Base-by-base conservation (phyloP, 257 asterid genomes). In the Anisodus acutangulus region DNA sequence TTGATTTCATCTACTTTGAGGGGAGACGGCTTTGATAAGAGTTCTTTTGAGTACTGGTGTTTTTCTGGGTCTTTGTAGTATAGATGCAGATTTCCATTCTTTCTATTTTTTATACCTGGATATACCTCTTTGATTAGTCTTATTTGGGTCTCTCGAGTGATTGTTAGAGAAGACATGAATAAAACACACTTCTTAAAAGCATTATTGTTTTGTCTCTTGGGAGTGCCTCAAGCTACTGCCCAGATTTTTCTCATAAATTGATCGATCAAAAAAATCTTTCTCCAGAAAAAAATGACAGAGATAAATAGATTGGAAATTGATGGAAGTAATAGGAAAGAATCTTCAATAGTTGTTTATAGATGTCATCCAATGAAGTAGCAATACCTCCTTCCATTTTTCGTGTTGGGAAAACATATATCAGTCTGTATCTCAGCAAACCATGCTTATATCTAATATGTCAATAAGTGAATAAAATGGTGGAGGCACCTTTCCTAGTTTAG, bases 181-280 rank as follows among this genome's bases (percentile, higher is more conserved):
- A 31, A 31, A n/a, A 5, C 41, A 5, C 16, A n/a, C 79, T 47
- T 9, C 59, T 72, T 19, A n/a, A 3, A 19, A 45, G 16, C 5
- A 5, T 71, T 45, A 3, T 45, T 45, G 0, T n/a, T 62, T 19
- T 70, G 11, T 7, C 53, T 69, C 31, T 69, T 69, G 13, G 51
- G 16, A 41, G 78, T 69, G 54, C 78, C 54, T 69, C 78, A 69
- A 69, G 78, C 54, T 69, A 9, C 76, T 6, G 26, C 6, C 12
- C 12, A 7, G 22, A 68, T 39, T 39, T 37, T 68, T 39, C 53
- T 41, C 54, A 8, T 69, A 3, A 69, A 37, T 43, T 71, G 54
- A 47, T 72, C 35, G 35, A 31, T 31, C 1, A 31, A 31, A 31
- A 31, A 31, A 31, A 1, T 31, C 35, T 31, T 31, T 31, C 35